These are phyloP conservation scores for Clitoria ternatea DNA, from an alignment of 306 rosid species.

Conservation along the genomic window DNA sequence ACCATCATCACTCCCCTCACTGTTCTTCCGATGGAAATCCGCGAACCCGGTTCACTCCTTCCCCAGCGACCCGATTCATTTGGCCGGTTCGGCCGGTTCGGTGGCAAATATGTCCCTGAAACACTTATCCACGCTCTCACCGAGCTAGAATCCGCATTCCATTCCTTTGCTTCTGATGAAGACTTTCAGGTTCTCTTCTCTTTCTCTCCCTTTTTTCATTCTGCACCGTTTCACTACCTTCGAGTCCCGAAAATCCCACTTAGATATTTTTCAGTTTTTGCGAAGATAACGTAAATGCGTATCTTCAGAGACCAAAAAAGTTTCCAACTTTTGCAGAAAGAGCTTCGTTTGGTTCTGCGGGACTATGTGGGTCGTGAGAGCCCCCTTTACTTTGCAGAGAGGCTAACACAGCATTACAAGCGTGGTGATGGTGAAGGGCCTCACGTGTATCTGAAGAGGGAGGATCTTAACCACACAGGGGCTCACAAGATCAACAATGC, in stretches of 20 bases:
- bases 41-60: constrained; percentile 9
- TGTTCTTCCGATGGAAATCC: constrained; percentile 35
- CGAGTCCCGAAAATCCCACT: not conserved
- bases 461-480: constrained; percentile 94
- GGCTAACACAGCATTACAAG: constrained; percentile 70
- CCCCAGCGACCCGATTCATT: constrained; percentile 65
- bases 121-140: constrained; percentile 80
- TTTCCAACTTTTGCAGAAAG: constrained; percentile 50
- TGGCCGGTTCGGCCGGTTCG: constrained; percentile 76
- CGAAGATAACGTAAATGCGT: not conserved
- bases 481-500: constrained; percentile 96
- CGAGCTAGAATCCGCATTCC: constrained; percentile 72
- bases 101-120: constrained; percentile 90
- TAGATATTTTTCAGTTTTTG: not conserved
- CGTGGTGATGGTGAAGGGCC: constrained; percentile 80
- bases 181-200: constrained; percentile 52
- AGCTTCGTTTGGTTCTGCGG: constrained; percentile 57
- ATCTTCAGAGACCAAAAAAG: not conserved
- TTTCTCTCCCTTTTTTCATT: not conserved
- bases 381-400: constrained; percentile 93
- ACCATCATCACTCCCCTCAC: constrained; percentile 31
- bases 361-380: constrained; percentile 96
- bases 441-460: constrained; percentile 73
- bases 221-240: not conserved
- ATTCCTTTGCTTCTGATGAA: constrained; percentile 49